Conservation (phyloP, 2,329 filamentous ascomycete genomes). For the Cladosporium sp. region DNA sequence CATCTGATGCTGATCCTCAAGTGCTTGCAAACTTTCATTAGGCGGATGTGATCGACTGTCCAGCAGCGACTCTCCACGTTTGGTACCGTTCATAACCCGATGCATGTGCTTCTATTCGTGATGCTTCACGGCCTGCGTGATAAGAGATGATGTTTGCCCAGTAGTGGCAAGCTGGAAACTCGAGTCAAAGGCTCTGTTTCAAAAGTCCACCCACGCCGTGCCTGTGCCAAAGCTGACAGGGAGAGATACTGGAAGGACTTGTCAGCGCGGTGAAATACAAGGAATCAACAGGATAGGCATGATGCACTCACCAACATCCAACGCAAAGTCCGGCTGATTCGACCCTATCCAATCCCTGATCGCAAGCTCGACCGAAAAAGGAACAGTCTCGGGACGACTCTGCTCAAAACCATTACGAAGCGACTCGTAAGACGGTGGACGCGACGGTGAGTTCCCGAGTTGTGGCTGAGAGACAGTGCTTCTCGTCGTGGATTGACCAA, state of each 20-base stretch:
- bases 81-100: no score
- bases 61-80: no score
- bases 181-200: no score
- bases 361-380: neutral
- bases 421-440: neutral
- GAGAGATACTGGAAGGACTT: neutral
- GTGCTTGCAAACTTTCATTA: no score
- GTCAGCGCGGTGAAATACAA: neutral
- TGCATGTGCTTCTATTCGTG: no score
- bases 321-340: neutral
- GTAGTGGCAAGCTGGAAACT: no score
- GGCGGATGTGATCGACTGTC: no score
- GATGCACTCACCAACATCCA: conserved; percentile 1
- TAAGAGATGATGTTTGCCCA: no score
- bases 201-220: no score
- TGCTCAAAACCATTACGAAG: neutral
- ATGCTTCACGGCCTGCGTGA: no score
- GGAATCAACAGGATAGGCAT: neutral
- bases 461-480: neutral
- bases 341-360: neutral
- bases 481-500: neutral
- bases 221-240: conserved; percentile 2
- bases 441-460: neutral
- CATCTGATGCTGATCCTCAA: no score
- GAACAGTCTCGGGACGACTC: neutral